Evolutionary conservation across 306 rosid genomes (phyloP), one percentile per base, ranked within the genome.

Genomic region (Malus sieversii): DNA sequence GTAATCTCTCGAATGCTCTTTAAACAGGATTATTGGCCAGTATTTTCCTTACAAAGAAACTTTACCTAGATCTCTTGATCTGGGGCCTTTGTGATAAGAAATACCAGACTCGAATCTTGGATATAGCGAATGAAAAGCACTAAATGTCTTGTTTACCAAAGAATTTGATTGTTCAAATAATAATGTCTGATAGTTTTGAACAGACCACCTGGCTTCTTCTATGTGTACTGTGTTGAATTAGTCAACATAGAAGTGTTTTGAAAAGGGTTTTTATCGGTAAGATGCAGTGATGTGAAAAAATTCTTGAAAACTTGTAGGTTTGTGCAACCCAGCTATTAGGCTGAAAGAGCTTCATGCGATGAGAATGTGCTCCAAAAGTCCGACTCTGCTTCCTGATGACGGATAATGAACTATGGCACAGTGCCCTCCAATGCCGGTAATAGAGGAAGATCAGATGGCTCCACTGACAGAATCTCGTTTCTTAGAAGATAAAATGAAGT

Each of bases 301-400:
- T 48, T n/a, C 3, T 78, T 55, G 76, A 46, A 45, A 70, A 61
- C 38, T 71, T 48, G 27, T 79, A 84, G 82, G 87, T 44, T 48
- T 84, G 51, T 84, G 87, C 80, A 74, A 77, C 42, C 85, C 87
- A 48, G 72, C 46, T 46, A 30, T 8, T 42, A 61, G 82, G 30
- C 60, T 84, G 79, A 77, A 77, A 64, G 87, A 77, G 63, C 85
- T 84, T 66, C 87, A 84, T 66, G 66, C 71, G 51, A 84, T 44
- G 18, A 55, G 65, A 10, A 73, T 80, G 80, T 83, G 84, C 77
- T 83, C 83, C 75, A 79, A 76, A 83, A 79, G 83, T 75, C 78
- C 84, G 14, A 83, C 86, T 10, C 75, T 83, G 42, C 86, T 69
- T 46, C 65, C 78, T 7, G 83, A 75, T 51, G 81, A 78, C 60